Evolutionary conservation across 768 basidiomycete species (phyloP).

Genomic region (Psilocybe sp.): DNA sequence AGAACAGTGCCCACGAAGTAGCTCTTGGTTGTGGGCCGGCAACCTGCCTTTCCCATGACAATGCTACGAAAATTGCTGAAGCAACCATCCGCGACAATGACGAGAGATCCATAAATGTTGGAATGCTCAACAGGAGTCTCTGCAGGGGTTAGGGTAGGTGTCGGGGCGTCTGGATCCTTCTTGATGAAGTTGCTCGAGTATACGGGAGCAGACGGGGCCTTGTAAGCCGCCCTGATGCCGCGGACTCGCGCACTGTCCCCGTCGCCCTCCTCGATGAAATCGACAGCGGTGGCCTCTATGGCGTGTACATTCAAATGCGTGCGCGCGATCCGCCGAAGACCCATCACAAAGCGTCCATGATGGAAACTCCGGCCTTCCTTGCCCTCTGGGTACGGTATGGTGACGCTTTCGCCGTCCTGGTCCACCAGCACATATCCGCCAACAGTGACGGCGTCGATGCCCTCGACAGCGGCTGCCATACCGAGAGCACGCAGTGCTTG

Average conservation of each 20-base stretch:
- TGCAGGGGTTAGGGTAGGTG: too few relatives aligned
- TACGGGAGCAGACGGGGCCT: too few relatives aligned
- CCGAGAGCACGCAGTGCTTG: slow-evolving; percentile 73
- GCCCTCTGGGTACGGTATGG: slow-evolving; percentile 81
- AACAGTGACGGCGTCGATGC: slow-evolving; percentile 82
- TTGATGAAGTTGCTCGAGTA: too few relatives aligned
- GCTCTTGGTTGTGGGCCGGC: slow-evolving; percentile 58
- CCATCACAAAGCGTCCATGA: slow-evolving; percentile 87
- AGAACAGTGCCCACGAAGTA: slow-evolving; percentile 87
- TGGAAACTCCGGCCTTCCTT: slow-evolving; percentile 86
- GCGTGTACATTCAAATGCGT: not conserved
- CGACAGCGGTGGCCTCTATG: too few relatives aligned
- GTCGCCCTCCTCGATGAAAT: slow-evolving; percentile 52
- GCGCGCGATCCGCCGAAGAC: slow-evolving; percentile 64
- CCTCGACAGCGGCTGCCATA: slow-evolving; percentile 70
- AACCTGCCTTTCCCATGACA: slow-evolving; percentile 51
- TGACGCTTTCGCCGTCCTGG: slow-evolving; percentile 57
- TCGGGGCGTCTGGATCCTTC: too few relatives aligned
- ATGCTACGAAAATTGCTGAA: slow-evolving; percentile 84
- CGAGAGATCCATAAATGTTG: slow-evolving; percentile 62
- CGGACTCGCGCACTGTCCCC: slow-evolving; percentile 12
- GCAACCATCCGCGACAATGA: slow-evolving; percentile 91
- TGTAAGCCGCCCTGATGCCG: too few relatives aligned
- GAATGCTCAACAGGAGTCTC: too few relatives aligned
- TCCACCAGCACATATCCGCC: slow-evolving; percentile 85